These are phyloP conservation scores for Oryza meridionalis DNA, from an alignment of 176 grass and related monocot species.

Conservation along the genomic window DNA sequence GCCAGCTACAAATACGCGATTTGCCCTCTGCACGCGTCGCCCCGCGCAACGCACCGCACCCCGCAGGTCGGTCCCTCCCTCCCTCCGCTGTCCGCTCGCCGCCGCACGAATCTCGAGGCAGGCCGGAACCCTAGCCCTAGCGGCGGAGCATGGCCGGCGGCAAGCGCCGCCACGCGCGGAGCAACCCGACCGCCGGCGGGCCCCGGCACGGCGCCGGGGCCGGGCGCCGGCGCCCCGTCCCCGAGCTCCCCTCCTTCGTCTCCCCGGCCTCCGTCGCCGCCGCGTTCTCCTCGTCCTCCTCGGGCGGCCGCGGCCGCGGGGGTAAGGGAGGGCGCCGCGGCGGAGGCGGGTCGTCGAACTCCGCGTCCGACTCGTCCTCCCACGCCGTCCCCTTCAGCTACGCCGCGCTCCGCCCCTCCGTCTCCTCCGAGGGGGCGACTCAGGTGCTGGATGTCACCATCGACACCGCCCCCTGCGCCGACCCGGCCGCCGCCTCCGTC, in stretches of 20 bases:
- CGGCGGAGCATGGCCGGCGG: constrained; percentile 54
- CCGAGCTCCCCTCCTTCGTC: constrained; percentile 56
- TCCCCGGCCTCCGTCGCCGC: constrained; percentile 44
- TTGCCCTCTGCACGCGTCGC: neutral
- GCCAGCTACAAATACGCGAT: constrained; percentile 18
- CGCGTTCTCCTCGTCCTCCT: constrained; percentile 46
- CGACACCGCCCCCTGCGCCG: constrained; percentile 45
- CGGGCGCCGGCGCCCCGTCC: constrained; percentile 42
- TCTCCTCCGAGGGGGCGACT: neutral
- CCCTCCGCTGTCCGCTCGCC: too few relatives aligned
- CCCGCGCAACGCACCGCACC: neutral
- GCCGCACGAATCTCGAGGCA: constrained; percentile 24
- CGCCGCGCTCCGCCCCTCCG: neutral
- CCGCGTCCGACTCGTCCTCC: neutral
- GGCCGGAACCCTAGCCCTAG: constrained; percentile 29
- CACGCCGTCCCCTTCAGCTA: constrained; percentile 53
- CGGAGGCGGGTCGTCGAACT: neutral
- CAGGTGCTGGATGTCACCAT: constrained; percentile 36
- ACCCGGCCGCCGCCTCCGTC: constrained; percentile 21
- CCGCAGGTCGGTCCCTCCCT: neutral
- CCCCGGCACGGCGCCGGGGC: constrained; percentile 43
- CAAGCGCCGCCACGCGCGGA: constrained; percentile 50
- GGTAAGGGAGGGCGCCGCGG: neutral
- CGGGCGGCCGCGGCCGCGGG: constrained; percentile 4
- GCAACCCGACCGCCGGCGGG: constrained; percentile 67